Percentiles rank a stretch among this genome's conserved stretches.
Conservation (phyloP, 805 yeast species). For the Candida tammaniensis region DNA sequence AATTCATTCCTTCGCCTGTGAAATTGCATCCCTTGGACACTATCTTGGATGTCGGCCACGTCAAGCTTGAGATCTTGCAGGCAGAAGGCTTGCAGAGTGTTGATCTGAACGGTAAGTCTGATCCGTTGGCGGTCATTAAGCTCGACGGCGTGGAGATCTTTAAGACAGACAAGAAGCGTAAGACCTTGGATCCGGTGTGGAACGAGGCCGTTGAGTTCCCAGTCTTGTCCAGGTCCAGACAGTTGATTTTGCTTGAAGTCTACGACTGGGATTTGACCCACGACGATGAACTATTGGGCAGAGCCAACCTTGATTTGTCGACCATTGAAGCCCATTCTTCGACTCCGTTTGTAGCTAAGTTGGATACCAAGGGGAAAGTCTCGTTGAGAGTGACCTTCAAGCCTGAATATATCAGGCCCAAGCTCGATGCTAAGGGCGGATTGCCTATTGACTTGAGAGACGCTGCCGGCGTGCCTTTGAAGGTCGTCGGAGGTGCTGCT, state of each 20-base stretch:
- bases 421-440: slow-evolving; percentile 38
- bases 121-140: slow-evolving; percentile 58
- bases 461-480: slow-evolving; percentile 46
- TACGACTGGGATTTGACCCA: slow-evolving; percentile 82
- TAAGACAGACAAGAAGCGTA: slow-evolving; percentile 62
- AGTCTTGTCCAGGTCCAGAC: slow-evolving; percentile 60
- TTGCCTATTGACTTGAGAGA: slow-evolving; percentile 40
- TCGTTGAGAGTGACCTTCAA: slow-evolving; percentile 51
- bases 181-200: slow-evolving; percentile 73
- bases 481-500: slow-evolving; percentile 41
- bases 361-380: slow-evolving; percentile 68
- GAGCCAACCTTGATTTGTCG: slow-evolving; percentile 47
- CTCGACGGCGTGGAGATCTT: slow-evolving; percentile 53
- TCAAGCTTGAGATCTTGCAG: slow-evolving; percentile 54
- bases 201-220: slow-evolving; percentile 63
- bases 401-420: slow-evolving; percentile 71
- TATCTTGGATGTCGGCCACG: slow-evolving; percentile 63
- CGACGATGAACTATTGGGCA: slow-evolving; percentile 59
- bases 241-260: slow-evolving; percentile 46
- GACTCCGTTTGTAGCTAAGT: slow-evolving; percentile 45
- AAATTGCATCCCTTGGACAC: slow-evolving; percentile 58
- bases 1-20: slow-evolving; percentile 58
- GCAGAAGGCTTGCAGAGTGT: slow-evolving; percentile 56
- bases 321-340: slow-evolving; percentile 44
- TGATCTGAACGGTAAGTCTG: slow-evolving; percentile 75